Base-by-base conservation (phyloP, 441 rosid species). In the Corymbia calophylla region DNA sequence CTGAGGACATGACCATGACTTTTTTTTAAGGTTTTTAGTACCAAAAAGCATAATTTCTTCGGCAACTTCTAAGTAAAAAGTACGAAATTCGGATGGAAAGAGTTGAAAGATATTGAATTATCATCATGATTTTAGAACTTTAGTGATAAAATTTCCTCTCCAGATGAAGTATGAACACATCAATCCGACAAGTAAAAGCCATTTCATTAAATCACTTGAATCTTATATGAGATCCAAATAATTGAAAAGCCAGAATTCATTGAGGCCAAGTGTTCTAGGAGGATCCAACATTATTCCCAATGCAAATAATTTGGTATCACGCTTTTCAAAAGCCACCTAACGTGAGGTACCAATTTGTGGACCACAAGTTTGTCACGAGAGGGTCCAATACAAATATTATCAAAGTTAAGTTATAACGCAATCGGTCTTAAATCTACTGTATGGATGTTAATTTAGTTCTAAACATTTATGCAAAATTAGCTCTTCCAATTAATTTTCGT, bases 281-380 rank as follows among this genome's bases (percentile, higher is more conserved):
- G 44, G 44, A 39, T 39, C 44, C 44, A 39, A 39, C 44, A 39
- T 39, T 39, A 39, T 39, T 39, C 44, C 44, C 44, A 39, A 39
- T 39, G 44, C 44, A 39, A 39, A 39, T 39, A 5, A 39, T 39
- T 5, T 39, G 15, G 44, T 29, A 58, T 56, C 29, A 56, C 23
- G 62, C 62, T 56, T 23, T 56, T 56, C 0, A 0, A 23, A 56
- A 56, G 62, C 29, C 29, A 9, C 13, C 0, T 0, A 21, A 56
- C 29, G 1, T 21, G 53, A 51, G 62, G 29, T 56, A 56, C n/a
- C 47, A 70, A 70, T 35, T 39, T 21, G 3, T 9, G 47, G 39
- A 70, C 6, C 1, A 3, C 0, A 2, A 35, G 48, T 70, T 35
- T 19, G 81, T 70, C 27, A 35, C 10, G 27, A 19, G 48, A 70